Evolutionary conservation across 129 eudicot species (phyloP).

Genomic region (Rutidosis leptorrhynchoides): DNA sequence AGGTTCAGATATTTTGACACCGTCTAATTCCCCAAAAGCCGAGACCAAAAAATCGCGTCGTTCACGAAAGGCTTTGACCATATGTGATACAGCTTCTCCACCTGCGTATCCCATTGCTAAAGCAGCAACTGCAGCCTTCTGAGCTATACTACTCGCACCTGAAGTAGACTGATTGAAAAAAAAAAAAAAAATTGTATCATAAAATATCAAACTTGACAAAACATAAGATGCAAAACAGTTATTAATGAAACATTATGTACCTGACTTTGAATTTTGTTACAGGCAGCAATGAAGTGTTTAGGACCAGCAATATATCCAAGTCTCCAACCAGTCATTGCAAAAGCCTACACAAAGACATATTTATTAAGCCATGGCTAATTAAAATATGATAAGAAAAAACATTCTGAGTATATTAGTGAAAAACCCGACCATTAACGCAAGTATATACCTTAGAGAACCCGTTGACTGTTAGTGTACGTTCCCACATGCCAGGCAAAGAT

Average conservation of each 20-base stretch:
- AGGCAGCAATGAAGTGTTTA: conserved; percentile 84
- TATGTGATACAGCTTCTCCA: conserved; percentile 79
- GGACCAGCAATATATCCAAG: conserved; percentile 98
- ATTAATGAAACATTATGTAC: conserved; percentile 26
- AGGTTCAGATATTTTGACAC: conserved; percentile 90
- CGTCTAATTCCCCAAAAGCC: conserved; percentile 67
- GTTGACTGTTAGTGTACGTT: conserved; percentile 87
- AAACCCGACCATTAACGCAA: conserved; percentile 10
- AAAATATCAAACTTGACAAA: neutral
- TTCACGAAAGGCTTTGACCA: conserved; percentile 93
- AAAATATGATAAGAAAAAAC: conserved; percentile 3
- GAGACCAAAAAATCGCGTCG: conserved; percentile 72
- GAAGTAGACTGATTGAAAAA: conserved; percentile 63
- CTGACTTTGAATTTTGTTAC: conserved; percentile 94
- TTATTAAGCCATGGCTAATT: conserved; percentile 8
- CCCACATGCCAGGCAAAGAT: conserved; percentile 98
- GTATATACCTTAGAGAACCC: conserved; percentile 86
- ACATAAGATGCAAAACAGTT: conserved; percentile 5
- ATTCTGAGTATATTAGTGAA: neutral
- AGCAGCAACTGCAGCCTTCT: conserved; percentile 95
- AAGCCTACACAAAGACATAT: conserved; percentile 47
- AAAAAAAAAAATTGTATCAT: neutral
- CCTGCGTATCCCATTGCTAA: conserved; percentile 94
- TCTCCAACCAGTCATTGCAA: conserved; percentile 99
- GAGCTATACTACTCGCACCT: conserved; percentile 94